Percentiles rank a stretch among this genome's conserved stretches.
These are phyloP conservation scores for Cardamine occulta DNA, from an alignment of 345 rosid genomes.

Conservation along the genomic window DNA sequence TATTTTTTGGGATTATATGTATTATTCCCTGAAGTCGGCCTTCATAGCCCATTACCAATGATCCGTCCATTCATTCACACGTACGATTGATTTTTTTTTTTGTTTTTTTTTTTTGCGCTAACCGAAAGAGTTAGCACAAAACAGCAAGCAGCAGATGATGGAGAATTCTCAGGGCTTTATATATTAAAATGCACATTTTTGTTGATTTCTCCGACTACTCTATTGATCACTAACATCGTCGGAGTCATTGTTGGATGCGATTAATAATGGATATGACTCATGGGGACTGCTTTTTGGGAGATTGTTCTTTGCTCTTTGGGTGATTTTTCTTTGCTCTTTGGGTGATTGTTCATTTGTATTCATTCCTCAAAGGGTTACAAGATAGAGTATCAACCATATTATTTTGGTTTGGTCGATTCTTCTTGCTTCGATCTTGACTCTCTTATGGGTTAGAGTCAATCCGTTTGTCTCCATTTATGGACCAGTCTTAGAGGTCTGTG, in stretches of 20 bases:
- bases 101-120: too few relatives aligned
- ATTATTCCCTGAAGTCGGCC: too few relatives aligned
- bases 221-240: constrained; percentile 65
- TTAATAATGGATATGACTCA: constrained; percentile 80
- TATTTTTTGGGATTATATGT: too few relatives aligned
- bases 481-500: background rate
- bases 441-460: constrained; percentile 5
- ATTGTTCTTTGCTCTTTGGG: constrained; percentile 77
- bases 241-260: constrained; percentile 71
- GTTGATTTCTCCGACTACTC: constrained; percentile 68
- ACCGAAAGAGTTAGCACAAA: too few relatives aligned
- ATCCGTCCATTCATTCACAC: too few relatives aligned
- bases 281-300: constrained; percentile 61
- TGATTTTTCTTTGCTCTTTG: too few relatives aligned
- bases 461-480: background rate
- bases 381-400: background rate
- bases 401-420: background rate
- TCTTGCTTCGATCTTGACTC: background rate
- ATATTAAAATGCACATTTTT: constrained; percentile 79
- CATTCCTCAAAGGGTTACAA: constrained; percentile 50
- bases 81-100: too few relatives aligned
- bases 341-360: constrained; percentile 76
- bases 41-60: too few relatives aligned
- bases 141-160: background rate
- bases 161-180: constrained; percentile 63